Percentiles rank a stretch among this genome's conserved stretches.
These are phyloP conservation scores for Aureobasidium subglaciale DNA, from an alignment of 2,329 filamentous ascomycete genomes.

Conservation along the genomic window DNA sequence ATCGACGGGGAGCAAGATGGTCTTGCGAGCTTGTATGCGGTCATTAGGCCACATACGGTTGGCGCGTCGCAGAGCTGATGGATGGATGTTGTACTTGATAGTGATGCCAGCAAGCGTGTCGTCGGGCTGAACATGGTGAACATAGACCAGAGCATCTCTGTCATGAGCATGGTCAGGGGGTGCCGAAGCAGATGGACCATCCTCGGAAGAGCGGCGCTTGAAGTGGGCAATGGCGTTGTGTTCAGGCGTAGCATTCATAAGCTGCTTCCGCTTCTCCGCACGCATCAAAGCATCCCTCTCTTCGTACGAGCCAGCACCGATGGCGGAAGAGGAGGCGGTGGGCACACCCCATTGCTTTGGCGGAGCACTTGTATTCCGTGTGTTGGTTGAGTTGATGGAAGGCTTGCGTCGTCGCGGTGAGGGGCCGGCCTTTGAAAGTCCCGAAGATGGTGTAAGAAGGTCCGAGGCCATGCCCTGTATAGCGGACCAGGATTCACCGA, in stretches of 20 bases:
- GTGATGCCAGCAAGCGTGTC: conserved; percentile 91
- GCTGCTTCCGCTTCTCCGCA: conserved; percentile 43
- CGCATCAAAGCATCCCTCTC: conserved; percentile 40
- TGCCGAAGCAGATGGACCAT: conserved; percentile 41
- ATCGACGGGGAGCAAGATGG: conserved; percentile 79
- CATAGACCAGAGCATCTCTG: conserved; percentile 75
- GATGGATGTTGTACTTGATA: conserved; percentile 80
- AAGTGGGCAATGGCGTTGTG: conserved; percentile 42
- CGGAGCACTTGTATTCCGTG: conserved; percentile 29
- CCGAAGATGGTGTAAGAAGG: conserved; percentile 27
- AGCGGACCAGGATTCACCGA: conserved; percentile 43
- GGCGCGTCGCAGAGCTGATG: conserved; percentile 73
- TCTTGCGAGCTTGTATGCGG: conserved; percentile 75
- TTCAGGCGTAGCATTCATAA: conserved; percentile 32
- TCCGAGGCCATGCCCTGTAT: conserved; percentile 44
- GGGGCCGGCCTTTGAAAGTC: conserved; percentile 1
- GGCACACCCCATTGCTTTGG: conserved; percentile 43
- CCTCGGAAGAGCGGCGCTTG: conserved; percentile 65
- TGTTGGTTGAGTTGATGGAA: conserved; percentile 25
- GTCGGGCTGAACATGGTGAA: conserved; percentile 73
- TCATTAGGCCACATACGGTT: conserved; percentile 96
- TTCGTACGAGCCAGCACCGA: conserved; percentile 39
- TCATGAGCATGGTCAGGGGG: conserved; percentile 53
- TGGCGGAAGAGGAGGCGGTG: conserved; percentile 28
- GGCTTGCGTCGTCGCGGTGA: conserved; percentile 11